Base-by-base conservation (phyloP, 2,329 filamentous ascomycete genomes). In the Lasiodiplodia sp. region DNA sequence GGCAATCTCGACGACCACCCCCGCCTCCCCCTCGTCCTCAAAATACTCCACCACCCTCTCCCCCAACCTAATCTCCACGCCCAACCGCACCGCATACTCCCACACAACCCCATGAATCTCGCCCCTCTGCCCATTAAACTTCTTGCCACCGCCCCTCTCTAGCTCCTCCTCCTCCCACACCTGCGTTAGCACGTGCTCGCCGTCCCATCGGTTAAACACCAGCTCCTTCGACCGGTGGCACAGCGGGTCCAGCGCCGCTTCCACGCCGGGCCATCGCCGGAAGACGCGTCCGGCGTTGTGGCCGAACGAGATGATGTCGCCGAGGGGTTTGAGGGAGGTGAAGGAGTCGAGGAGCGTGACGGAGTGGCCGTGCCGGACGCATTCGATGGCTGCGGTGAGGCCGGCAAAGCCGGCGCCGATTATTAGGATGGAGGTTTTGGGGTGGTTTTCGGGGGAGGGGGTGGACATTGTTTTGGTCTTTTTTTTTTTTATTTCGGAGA, bases 331-430 rank as follows among this genome's bases (percentile, higher is more conserved):
- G 47, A 89, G 83, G 69, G 86, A 84, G 12, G 76, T 75, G 69
- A 88, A 87, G 2, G 82, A 81, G 71, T 89, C 87, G 71, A 88
- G 86, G 55, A 90, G 80, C 66, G 82, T 79, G 37, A 88, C 87
- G 18, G 82, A 78, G 73, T 90, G 88, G 6, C 88, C 88, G 70
- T 89, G 86, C 12, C 87, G 84, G 69, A 86, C 83, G 74, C 87
- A 89, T 77, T 90, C 88, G 71, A 90, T 88, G 49, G 88, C 88
- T 11, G 87, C 86, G 3, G 87, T 86, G n/a, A 90, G 79, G 12
- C 88, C 88, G 28, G 87, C 88, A 69, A 90, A 90, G 23, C 88
- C 77, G 11, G 76, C 76, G 55, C 83, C 74, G 78, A 81, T 86
- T 66, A 88, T 79, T 49, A 87, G 78, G 51, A 65, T 38, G 12